These are phyloP conservation scores for Colletotrichum zoysiae DNA, from an alignment of 2,329 filamentous ascomycete species.

Conservation along the genomic window DNA sequence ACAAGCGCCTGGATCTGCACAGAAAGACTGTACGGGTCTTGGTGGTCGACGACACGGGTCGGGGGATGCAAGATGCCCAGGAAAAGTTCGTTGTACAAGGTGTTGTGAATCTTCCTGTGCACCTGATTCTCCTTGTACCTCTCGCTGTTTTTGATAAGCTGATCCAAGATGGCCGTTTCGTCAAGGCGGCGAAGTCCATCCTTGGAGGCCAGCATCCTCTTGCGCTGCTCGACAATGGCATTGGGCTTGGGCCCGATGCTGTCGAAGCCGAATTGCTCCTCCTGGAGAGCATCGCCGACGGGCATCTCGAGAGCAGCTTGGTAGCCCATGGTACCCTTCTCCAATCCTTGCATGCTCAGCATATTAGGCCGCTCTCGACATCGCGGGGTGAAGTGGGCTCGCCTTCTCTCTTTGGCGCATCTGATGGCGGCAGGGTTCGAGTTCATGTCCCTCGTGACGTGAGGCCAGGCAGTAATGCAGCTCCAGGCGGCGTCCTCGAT, in stretches of 20 bases:
- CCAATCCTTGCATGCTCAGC: slow-evolving; percentile 78
- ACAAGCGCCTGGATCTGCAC: slow-evolving; percentile 79
- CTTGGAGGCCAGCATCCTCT: slow-evolving; percentile 65
- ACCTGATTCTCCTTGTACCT: slow-evolving; percentile 67
- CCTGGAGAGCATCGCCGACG: slow-evolving; percentile 73
- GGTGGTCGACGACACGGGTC: slow-evolving; percentile 66
- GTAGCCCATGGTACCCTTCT: slow-evolving; percentile 78
- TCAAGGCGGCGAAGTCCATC: slow-evolving; percentile 69
- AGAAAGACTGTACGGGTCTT: slow-evolving; percentile 72
- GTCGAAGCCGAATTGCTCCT: slow-evolving; percentile 72
- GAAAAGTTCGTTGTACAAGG: slow-evolving; percentile 73
- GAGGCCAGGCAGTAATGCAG: slow-evolving; percentile 72
- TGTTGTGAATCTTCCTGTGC: slow-evolving; percentile 60
- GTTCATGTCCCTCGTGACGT: slow-evolving; percentile 66
- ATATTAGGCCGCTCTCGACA: slow-evolving; percentile 76
- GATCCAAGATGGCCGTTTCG: slow-evolving; percentile 69
- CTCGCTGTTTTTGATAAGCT: slow-evolving; percentile 68
- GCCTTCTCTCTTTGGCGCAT: slow-evolving; percentile 58
- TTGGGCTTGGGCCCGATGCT: slow-evolving; percentile 66
- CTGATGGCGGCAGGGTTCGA: slow-evolving; percentile 59
- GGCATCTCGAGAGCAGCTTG: slow-evolving; percentile 75
- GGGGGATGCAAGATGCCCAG: slow-evolving; percentile 69
- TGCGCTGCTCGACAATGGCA: slow-evolving; percentile 68
- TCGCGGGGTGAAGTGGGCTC: slow-evolving; percentile 69
- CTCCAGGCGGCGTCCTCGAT: slow-evolving; percentile 75